Percentiles rank a stretch among this genome's conserved stretches.
phyloP scores from a whole-genome alignment of 345 rosid species.

The Sonneratia caseolaris region DNA sequence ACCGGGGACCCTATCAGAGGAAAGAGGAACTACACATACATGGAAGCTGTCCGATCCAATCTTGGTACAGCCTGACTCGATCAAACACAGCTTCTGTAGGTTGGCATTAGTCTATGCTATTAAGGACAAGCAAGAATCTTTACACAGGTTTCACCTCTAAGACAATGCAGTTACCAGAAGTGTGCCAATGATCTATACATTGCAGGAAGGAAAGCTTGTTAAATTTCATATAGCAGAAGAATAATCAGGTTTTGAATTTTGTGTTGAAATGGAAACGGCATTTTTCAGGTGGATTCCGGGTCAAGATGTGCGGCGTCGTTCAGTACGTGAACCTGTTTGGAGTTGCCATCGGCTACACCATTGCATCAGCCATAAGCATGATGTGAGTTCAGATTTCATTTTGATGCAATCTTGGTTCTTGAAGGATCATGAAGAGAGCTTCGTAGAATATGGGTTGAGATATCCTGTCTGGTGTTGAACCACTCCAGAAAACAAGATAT shows the following conservation, averaged over 20 bases:
- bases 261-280: not conserved
- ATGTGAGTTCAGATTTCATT: constrained; percentile 27
- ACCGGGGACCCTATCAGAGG: constrained; percentile 34
- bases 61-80: constrained; percentile 19
- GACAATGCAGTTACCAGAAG: too few species aligned
- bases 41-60: constrained; percentile 43
- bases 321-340: constrained; percentile 71
- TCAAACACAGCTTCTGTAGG: too few species aligned
- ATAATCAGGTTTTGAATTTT: not conserved
- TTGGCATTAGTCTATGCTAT: too few species aligned
- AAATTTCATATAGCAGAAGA: too few species aligned
- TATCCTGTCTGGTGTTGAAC: too few species aligned
- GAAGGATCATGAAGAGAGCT: not conserved
- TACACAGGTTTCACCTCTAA: too few species aligned
- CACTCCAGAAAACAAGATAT: too few species aligned
- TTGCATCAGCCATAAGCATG: constrained; percentile 62
- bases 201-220: too few species aligned
- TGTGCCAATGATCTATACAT: too few species aligned
- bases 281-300: constrained; percentile 48
- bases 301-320: constrained; percentile 52
- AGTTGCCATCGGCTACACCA: constrained; percentile 65
- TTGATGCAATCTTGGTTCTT: not conserved
- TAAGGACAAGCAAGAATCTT: too few species aligned
- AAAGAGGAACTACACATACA: constrained; percentile 51
- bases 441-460: too few species aligned